Evolutionary conservation across 176 grass and related monocot species (phyloP).

Genomic region (Musa acuminata): DNA sequence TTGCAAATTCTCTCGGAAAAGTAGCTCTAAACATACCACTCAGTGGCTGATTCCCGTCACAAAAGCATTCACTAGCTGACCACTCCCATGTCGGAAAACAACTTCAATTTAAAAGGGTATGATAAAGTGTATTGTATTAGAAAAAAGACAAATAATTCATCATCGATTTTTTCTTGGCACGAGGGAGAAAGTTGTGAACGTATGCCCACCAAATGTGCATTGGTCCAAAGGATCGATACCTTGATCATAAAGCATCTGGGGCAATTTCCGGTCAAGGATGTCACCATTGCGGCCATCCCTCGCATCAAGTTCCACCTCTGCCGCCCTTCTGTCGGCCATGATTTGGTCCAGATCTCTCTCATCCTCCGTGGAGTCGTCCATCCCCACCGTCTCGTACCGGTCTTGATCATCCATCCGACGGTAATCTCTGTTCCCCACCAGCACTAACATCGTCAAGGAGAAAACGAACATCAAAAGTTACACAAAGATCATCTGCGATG

Average conservation of each 20-base stretch:
- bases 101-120: background rate
- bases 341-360: slow-evolving; percentile 97
- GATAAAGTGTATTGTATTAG: background rate
- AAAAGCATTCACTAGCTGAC: no score
- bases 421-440: slow-evolving; percentile 53
- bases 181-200: background rate
- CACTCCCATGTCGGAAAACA: background rate
- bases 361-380: slow-evolving; percentile 87
- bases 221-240: slow-evolving; percentile 25
- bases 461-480: background rate
- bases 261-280: slow-evolving; percentile 60
- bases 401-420: slow-evolving; percentile 84
- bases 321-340: slow-evolving; percentile 87
- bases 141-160: no score
- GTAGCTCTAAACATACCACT: no score
- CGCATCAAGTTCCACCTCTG: slow-evolving; percentile 69
- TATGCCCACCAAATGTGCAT: background rate
- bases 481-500: background rate
- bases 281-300: slow-evolving; percentile 47
- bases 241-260: slow-evolving; percentile 87
- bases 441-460: background rate
- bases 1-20: no score
- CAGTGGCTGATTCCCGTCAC: no score
- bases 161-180: no score
- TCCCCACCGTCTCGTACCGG: slow-evolving; percentile 68